Conservation (phyloP, 2,329 filamentous ascomycete species). For the Fusarium cicatricum region DNA sequence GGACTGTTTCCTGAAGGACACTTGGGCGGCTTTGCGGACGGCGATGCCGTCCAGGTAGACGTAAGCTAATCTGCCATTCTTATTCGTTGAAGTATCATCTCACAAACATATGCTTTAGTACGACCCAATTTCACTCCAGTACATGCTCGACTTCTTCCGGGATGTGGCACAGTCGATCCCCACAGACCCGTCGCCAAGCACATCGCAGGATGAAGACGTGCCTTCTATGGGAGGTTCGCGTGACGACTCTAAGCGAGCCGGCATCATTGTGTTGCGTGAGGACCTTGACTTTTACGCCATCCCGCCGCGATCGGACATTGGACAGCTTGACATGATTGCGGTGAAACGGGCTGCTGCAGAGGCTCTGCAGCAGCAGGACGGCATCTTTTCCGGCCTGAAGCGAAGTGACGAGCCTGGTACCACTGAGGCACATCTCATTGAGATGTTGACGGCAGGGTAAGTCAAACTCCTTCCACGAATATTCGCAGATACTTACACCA, state of each 20-base stretch:
- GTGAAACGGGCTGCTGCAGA: conserved; percentile 92
- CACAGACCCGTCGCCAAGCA: conserved; percentile 71
- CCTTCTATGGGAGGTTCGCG: conserved; percentile 72
- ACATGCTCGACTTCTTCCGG: conserved; percentile 99
- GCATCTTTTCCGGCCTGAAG: conserved; percentile 94
- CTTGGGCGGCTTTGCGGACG: conserved; percentile 90
- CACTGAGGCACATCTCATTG: conserved; percentile 97
- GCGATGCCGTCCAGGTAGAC: conserved; percentile 96
- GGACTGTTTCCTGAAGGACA: conserved; percentile 97
- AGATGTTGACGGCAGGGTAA: conserved; percentile 98
- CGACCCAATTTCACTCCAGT: conserved; percentile 93
- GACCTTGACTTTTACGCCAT: conserved; percentile 98
- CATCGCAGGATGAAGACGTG: conserved; percentile 68
- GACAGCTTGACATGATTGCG: conserved; percentile 90
- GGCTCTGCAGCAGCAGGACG: conserved; percentile 86
- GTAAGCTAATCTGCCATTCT: conserved; percentile 64
- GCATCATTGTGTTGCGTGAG: conserved; percentile 95
- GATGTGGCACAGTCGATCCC: conserved; percentile 96
- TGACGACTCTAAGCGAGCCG: conserved; percentile 89
- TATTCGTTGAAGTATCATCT: conserved; percentile 2
- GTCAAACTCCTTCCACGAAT: conserved; percentile 43
- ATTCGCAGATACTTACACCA: background rate
- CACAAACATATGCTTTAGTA: conserved; percentile 68
- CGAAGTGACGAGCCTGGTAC: conserved; percentile 96
- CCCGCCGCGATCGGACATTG: conserved; percentile 84